A percentile compares a stretch with the other conserved stretches of the same genome.
These are phyloP conservation scores for Pontederia paniculata DNA, from an alignment of 176 grass and related monocot genomes.

Conservation along the genomic window DNA sequence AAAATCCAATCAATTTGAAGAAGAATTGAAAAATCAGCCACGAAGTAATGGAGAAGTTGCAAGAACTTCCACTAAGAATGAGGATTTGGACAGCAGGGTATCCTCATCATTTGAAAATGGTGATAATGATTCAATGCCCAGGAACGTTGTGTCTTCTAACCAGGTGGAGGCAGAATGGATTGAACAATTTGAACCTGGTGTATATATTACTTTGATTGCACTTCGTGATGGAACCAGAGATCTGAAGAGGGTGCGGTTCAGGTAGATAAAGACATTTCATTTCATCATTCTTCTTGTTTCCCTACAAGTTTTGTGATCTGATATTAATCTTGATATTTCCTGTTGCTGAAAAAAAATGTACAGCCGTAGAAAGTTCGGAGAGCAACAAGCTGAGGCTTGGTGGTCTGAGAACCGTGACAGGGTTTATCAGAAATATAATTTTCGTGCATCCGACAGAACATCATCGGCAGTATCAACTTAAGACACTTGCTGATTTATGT, in stretches of 20 bases:
- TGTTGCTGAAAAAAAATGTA: slow-evolving; percentile 7
- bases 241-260: slow-evolving; percentile 93
- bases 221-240: slow-evolving; percentile 85
- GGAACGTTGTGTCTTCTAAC: slow-evolving; percentile 30
- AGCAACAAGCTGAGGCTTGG: slow-evolving; percentile 84
- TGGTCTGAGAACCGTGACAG: slow-evolving; percentile 82
- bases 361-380: slow-evolving; percentile 80
- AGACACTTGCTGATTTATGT: neutral
- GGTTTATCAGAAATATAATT: slow-evolving; percentile 83
- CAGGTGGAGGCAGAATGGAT: slow-evolving; percentile 88
- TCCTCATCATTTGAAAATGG: slow-evolving; percentile 47
- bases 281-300: neutral
- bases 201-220: slow-evolving; percentile 74
- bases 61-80: slow-evolving; percentile 18
- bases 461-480: slow-evolving; percentile 39
- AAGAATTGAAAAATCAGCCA: slow-evolving; percentile 26
- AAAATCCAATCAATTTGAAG: slow-evolving; percentile 10
- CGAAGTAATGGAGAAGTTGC: slow-evolving; percentile 19
- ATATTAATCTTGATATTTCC: neutral
- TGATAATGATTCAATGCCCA: slow-evolving; percentile 25
- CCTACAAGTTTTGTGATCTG: too few relatives aligned
- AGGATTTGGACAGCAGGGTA: slow-evolving; percentile 29
- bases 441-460: slow-evolving; percentile 43
- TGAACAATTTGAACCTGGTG: slow-evolving; percentile 89
- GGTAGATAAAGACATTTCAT: slow-evolving; percentile 23